Conservation (phyloP, 768 basidiomycete genomes). For the Boletus patriciae region DNA sequence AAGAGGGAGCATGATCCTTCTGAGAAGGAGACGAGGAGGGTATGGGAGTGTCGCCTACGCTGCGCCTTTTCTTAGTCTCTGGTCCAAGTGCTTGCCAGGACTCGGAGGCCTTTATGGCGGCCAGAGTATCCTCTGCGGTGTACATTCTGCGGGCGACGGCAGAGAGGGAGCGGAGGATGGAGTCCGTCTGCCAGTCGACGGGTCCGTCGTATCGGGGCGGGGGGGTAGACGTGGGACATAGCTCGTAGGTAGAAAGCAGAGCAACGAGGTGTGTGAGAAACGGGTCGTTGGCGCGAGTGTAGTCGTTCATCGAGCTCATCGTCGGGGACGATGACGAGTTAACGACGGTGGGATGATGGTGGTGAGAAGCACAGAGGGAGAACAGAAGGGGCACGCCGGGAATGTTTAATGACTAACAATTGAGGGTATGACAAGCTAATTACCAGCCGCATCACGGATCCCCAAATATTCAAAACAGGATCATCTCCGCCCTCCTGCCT, state of each 20-base stretch:
- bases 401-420: slow-evolving; percentile 1
- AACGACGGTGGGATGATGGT: slow-evolving; percentile 6
- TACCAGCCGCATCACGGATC: slow-evolving; percentile 1
- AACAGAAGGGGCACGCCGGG: not conserved
- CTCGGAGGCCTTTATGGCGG: slow-evolving; percentile 40
- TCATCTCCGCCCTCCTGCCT: slow-evolving; percentile 22
- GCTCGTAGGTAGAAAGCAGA: slow-evolving; percentile 58
- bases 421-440: slow-evolving; percentile 6
- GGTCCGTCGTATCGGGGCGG: slow-evolving; percentile 57
- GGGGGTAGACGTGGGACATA: slow-evolving; percentile 50
- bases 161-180: slow-evolving; percentile 52
- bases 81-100: slow-evolving; percentile 36
- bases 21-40: slow-evolving; percentile 29
- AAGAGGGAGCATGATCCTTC: slow-evolving; percentile 19
- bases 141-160: slow-evolving; percentile 55
- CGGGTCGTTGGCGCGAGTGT: slow-evolving; percentile 29
- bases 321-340: slow-evolving; percentile 23
- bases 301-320: slow-evolving; percentile 37
- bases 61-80: slow-evolving; percentile 48
- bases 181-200: slow-evolving; percentile 56
- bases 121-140: slow-evolving; percentile 50
- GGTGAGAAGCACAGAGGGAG: not conserved
- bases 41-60: slow-evolving; percentile 39
- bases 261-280: slow-evolving; percentile 58
- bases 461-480: slow-evolving; percentile 3